Evolutionary conservation across 2,329 filamentous ascomycete genomes (phyloP).

Genomic region (Ascochyta lentis): DNA sequence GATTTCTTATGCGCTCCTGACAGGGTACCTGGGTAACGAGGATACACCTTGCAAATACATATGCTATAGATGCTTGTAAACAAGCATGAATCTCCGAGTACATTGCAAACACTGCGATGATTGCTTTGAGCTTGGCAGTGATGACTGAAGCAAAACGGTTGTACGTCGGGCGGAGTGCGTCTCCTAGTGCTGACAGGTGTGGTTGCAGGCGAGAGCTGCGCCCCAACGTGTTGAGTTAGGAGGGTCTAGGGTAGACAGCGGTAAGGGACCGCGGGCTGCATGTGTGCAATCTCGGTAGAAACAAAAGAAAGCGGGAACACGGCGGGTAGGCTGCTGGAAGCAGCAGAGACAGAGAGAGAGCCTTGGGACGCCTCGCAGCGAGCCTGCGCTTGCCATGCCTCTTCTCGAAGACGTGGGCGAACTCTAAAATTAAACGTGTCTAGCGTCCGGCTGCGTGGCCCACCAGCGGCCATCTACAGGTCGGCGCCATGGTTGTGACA

Average conservation of each 20-base stretch:
- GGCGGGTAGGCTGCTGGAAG: conserved; percentile 13
- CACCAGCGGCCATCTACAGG: conserved; percentile 1
- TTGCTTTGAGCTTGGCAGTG: background rate
- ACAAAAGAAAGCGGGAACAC: background rate
- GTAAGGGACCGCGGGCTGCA: conserved; percentile 3
- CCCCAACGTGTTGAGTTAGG: too few species aligned
- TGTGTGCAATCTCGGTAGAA: background rate
- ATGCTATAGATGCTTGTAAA: background rate
- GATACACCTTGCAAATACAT: background rate
- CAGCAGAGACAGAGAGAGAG: background rate
- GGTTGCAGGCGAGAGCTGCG: background rate
- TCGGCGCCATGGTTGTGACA: conserved; percentile 1
- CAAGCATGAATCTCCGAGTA: background rate
- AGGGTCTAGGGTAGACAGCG: background rate
- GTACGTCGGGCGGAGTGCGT: background rate
- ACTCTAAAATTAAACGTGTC: conserved; percentile 10
- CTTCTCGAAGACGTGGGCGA: background rate
- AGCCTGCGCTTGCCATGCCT: conserved; percentile 9
- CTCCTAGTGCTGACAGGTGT: background rate
- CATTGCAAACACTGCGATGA: too few species aligned
- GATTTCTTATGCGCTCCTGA: too few species aligned
- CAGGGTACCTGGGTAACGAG: too few species aligned
- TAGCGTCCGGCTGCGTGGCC: conserved; percentile 15
- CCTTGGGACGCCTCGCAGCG: background rate
- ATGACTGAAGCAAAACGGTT: background rate